Conservation (phyloP, 345 rosid species). For the Brassica incana region DNA sequence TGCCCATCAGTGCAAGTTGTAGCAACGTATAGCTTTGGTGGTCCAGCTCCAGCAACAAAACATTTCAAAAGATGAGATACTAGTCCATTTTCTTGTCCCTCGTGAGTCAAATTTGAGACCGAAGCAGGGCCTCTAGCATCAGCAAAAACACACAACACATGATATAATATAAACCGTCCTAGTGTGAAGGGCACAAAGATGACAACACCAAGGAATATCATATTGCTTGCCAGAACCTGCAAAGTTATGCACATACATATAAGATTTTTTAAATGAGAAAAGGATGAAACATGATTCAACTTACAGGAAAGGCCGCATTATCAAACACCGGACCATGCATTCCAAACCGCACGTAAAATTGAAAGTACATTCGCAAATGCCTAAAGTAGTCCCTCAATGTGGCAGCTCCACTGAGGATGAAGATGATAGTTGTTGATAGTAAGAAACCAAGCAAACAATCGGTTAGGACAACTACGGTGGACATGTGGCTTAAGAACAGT, state of each 20-base stretch:
- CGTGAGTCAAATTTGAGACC: constrained; percentile 75
- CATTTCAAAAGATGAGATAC: too few species aligned
- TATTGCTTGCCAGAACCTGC: constrained; percentile 95
- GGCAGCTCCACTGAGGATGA: constrained; percentile 96
- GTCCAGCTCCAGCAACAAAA: too few species aligned
- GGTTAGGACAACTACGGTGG: constrained; percentile 80
- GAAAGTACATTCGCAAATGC: constrained; percentile 93
- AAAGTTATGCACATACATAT: constrained; percentile 21
- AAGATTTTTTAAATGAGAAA: neutral
- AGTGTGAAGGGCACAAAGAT: constrained; percentile 88
- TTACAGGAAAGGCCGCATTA: neutral
- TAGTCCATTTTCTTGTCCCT: constrained; percentile 50
- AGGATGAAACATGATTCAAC: neutral
- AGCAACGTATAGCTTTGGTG: too few species aligned
- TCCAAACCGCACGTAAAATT: constrained; percentile 96
- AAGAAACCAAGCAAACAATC: constrained; percentile 98
- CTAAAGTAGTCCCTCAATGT: constrained; percentile 95
- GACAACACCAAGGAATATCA: constrained; percentile 94
- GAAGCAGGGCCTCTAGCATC: constrained; percentile 71
- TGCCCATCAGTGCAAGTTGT: too few species aligned
- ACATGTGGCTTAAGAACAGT: constrained; percentile 85
- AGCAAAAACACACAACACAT: constrained; percentile 72
- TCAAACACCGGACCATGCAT: constrained; percentile 96
- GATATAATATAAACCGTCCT: constrained; percentile 57
- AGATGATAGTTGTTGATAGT: constrained; percentile 92